Evolutionary conservation across 768 basidiomycete species (phyloP).

Genomic region (Calvatia gigantea): DNA sequence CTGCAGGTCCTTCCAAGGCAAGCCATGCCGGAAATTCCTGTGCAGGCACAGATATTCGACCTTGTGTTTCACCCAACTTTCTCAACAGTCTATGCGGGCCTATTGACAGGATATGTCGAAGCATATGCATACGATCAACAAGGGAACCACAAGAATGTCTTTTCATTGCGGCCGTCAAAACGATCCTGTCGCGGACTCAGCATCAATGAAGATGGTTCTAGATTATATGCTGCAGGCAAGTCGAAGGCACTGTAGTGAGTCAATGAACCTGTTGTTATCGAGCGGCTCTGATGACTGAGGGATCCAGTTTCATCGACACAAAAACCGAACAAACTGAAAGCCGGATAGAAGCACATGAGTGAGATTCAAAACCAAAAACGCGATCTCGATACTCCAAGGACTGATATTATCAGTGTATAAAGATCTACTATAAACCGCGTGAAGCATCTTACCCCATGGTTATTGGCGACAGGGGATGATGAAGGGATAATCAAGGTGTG

Average conservation of each 20-base stretch:
- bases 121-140: constrained; percentile 78
- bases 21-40: constrained; percentile 57
- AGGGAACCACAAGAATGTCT: constrained; percentile 51
- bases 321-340: constrained; percentile 48
- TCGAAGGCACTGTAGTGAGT: constrained; percentile 76
- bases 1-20: background rate
- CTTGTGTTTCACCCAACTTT: constrained; percentile 79
- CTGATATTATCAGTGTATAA: constrained; percentile 31
- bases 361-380: constrained; percentile 26
- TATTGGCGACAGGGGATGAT: constrained; percentile 87
- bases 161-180: constrained; percentile 73
- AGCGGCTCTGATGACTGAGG: constrained; percentile 15
- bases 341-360: constrained; percentile 64
- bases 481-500: constrained; percentile 89
- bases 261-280: background rate
- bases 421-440: constrained; percentile 88
- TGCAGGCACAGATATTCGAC: constrained; percentile 85
- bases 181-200: constrained; percentile 78
- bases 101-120: constrained; percentile 81
- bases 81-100: constrained; percentile 69
- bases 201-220: constrained; percentile 62
- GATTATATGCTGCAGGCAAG: constrained; percentile 80
- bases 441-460: constrained; percentile 61
- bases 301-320: constrained; percentile 63
- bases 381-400: constrained; percentile 4